A percentile compares a stretch with the other conserved stretches of the same genome.
These are phyloP conservation scores for Hymenoscyphus infarciens DNA, from an alignment of 2,329 filamentous ascomycete genomes.

Conservation along the genomic window DNA sequence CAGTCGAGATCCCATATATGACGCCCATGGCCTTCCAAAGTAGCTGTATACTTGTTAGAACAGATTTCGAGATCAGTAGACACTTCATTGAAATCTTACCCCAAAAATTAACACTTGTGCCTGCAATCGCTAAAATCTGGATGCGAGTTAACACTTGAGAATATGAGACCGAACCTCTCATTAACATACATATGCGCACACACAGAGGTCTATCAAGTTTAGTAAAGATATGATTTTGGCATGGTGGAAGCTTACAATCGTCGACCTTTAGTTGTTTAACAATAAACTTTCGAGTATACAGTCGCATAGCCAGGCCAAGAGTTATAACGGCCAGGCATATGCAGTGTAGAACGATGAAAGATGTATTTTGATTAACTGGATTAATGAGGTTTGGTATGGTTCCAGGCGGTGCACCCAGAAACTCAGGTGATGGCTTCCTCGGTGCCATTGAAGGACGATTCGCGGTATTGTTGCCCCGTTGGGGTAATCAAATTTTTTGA, in stretches of 20 bases:
- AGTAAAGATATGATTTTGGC: background rate
- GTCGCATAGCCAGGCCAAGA: slow-evolving; percentile 2
- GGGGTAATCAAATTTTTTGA: background rate
- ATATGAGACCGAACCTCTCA: background rate
- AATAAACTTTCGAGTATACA: slow-evolving; percentile 5
- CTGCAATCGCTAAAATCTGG: background rate
- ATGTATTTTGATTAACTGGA: background rate
- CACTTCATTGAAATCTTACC: background rate
- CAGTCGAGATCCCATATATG: background rate
- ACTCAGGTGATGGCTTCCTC: background rate
- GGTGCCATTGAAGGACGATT: background rate
- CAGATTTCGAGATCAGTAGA: background rate
- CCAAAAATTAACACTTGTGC: background rate
- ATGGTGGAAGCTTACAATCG: background rate
- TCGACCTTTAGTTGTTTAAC: background rate
- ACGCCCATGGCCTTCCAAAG: background rate
- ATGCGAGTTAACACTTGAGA: background rate
- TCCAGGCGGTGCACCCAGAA: slow-evolving; percentile 3
- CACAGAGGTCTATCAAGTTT: background rate
- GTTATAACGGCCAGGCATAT: background rate
- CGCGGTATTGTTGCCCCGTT: background rate
- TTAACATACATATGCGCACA: background rate
- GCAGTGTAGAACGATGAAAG: background rate
- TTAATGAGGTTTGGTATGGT: background rate
- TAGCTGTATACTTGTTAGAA: background rate